Conservation (phyloP, 2,329 filamentous ascomycete species). For the Colletotrichum sp. region DNA sequence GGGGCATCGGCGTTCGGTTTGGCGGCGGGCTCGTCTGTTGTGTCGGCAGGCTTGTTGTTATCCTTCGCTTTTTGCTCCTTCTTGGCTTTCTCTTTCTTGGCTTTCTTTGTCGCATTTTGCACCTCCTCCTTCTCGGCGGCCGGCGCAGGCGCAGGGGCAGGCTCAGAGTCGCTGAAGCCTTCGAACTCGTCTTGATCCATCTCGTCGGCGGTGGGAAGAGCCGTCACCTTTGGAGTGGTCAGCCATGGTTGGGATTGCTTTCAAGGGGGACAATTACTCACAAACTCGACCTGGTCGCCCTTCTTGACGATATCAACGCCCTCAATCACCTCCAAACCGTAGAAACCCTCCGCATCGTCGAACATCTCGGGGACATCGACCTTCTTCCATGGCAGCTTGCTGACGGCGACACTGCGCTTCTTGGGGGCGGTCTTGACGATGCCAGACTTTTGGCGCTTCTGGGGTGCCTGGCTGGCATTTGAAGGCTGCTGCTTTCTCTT, state of each 20-base stretch:
- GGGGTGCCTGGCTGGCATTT: neutral
- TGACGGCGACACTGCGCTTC: constrained; percentile 46
- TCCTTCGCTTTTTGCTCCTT: constrained; percentile 33
- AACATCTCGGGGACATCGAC: constrained; percentile 76
- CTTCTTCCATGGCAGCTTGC: constrained; percentile 61
- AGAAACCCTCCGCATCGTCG: constrained; percentile 93
- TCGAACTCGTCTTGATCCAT: constrained; percentile 61
- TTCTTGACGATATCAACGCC: constrained; percentile 84
- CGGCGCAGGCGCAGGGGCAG: constrained; percentile 16
- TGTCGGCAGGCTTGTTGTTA: constrained; percentile 9
- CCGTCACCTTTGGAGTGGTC: neutral
- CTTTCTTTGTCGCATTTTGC: constrained; percentile 32
- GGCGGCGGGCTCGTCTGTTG: neutral
- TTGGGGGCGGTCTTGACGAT: constrained; percentile 25
- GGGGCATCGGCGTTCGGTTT: constrained; percentile 12
- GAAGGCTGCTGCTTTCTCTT: constrained; percentile 20
- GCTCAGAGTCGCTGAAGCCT: constrained; percentile 64
- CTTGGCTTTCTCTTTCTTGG: constrained; percentile 29
- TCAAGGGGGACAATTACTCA: constrained; percentile 31
- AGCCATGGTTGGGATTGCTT: neutral
- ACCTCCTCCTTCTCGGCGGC: constrained; percentile 27
- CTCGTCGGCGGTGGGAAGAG: constrained; percentile 14
- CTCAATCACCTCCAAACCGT: constrained; percentile 88
- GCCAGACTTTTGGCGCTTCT: constrained; percentile 21
- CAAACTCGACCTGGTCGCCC: constrained; percentile 63